Evolutionary conservation across 768 basidiomycete species (phyloP).

Genomic region (Tulasnella sp.): DNA sequence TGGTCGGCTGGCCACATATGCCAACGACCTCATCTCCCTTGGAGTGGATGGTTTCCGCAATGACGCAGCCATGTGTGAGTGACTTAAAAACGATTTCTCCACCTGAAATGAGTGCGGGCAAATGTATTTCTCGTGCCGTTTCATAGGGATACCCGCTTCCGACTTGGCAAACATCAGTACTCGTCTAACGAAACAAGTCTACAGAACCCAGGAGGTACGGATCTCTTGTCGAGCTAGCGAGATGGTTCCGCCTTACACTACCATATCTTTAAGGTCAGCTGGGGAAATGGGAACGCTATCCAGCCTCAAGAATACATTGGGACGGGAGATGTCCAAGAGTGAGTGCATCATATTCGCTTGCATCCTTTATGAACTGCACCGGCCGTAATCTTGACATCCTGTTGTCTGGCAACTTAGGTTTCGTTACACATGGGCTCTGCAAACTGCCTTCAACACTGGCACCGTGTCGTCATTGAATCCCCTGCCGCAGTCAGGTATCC

Average conservation of each 20-base stretch:
- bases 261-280: constrained; percentile 23
- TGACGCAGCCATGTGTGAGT: constrained; percentile 15
- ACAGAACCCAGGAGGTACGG: constrained; percentile 49
- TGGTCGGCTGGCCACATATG: constrained; percentile 41
- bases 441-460: constrained; percentile 40
- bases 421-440: constrained; percentile 45
- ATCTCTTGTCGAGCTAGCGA: neutral
- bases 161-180: constrained; percentile 47
- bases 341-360: too few relatives aligned
- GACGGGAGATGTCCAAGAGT: constrained; percentile 58
- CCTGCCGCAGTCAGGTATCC: constrained; percentile 34
- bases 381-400: too few relatives aligned
- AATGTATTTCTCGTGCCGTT: neutral
- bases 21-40: constrained; percentile 48
- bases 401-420: too few relatives aligned
- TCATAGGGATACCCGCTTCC: constrained; percentile 40
- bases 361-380: too few relatives aligned
- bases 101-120: too few relatives aligned
- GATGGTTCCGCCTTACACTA: neutral
- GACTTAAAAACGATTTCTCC: neutral
- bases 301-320: constrained; percentile 46
- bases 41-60: constrained; percentile 30
- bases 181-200: constrained; percentile 34
- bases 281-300: constrained; percentile 39
- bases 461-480: constrained; percentile 43